Percentiles rank a stretch among this genome's conserved stretches.
These are phyloP conservation scores for Tephrocybe sp. DNA, from an alignment of 768 basidiomycete species.

Conservation along the genomic window DNA sequence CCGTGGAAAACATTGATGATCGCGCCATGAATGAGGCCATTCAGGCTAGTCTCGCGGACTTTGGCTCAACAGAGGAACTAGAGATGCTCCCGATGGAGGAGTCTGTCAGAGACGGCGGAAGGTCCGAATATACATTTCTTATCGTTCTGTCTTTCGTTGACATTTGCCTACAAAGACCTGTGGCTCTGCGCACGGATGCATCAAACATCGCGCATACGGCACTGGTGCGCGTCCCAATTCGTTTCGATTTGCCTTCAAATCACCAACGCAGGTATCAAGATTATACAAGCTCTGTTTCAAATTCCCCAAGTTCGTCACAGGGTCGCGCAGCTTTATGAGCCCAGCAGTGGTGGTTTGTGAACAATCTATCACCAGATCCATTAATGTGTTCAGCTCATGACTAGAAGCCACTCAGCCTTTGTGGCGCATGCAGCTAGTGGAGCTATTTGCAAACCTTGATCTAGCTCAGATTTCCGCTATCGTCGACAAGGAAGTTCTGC, in stretches of 20 bases:
- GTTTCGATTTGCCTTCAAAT: not conserved
- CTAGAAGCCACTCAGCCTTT: not conserved
- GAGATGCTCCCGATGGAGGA: slow-evolving; percentile 55
- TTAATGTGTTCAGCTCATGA: not conserved
- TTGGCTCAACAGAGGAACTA: slow-evolving; percentile 44
- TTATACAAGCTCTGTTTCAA: slow-evolving; percentile 61
- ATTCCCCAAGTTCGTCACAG: slow-evolving; percentile 68
- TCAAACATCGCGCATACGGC: slow-evolving; percentile 58
- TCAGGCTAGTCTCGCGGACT: slow-evolving; percentile 64
- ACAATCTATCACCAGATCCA: not conserved
- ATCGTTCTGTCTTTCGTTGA: not conserved
- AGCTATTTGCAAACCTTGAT: slow-evolving; percentile 72
- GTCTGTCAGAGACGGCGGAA: slow-evolving; percentile 52
- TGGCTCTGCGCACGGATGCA: slow-evolving; percentile 62
- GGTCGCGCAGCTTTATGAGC: slow-evolving; percentile 27
- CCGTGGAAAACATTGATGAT: slow-evolving; percentile 48
- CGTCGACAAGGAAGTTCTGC: slow-evolving; percentile 49
- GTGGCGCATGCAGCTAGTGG: slow-evolving; percentile 47
- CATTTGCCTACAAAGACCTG: slow-evolving; percentile 47
- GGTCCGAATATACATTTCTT: slow-evolving; percentile 34
- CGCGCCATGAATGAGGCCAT: slow-evolving; percentile 69
- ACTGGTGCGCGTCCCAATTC: slow-evolving; percentile 43
- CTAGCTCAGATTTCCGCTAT: slow-evolving; percentile 59
- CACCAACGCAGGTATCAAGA: slow-evolving; percentile 23
- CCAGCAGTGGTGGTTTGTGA: not conserved